These are phyloP conservation scores for Pseudogymnoascus sp. DNA, from an alignment of 2,329 filamentous ascomycete species.

Conservation along the genomic window DNA sequence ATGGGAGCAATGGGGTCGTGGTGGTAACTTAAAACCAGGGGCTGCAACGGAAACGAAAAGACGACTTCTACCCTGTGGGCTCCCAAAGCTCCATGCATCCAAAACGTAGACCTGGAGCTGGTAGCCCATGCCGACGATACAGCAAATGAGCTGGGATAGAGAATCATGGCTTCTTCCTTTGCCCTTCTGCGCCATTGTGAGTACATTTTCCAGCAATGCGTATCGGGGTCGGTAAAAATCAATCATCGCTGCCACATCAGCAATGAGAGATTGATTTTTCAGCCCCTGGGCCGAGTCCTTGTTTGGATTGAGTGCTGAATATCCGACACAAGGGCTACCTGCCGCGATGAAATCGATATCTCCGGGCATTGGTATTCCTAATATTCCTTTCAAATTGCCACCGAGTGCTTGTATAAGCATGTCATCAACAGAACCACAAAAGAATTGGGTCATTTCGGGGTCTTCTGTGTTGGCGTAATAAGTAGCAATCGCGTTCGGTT, in stretches of 20 bases:
- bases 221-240: conserved; percentile 71
- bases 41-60: conserved; percentile 66
- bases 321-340: conserved; percentile 72
- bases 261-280: conserved; percentile 68
- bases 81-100: conserved; percentile 62
- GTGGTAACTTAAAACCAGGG: conserved; percentile 51
- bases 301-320: conserved; percentile 55
- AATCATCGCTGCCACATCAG: conserved; percentile 65
- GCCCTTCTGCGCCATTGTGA: conserved; percentile 47
- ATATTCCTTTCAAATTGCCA: conserved; percentile 35
- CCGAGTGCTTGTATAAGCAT: conserved; percentile 48
- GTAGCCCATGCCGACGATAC: conserved; percentile 68
- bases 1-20: conserved; percentile 53
- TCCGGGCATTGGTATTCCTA: conserved; percentile 48
- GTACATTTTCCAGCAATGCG: conserved; percentile 70
- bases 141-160: conserved; percentile 64
- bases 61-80: conserved; percentile 55
- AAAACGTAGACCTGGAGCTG: conserved; percentile 60
- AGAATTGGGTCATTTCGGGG: conserved; percentile 42
- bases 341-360: conserved; percentile 62
- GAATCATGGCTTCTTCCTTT: conserved; percentile 48
- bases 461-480: conserved; percentile 58
- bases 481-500: conserved; percentile 56
- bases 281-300: conserved; percentile 43
- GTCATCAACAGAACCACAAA: conserved; percentile 65